Evolutionary conservation across 2,329 filamentous ascomycete species (phyloP).

Genomic region (Aspergillus ochraceoroseus): DNA sequence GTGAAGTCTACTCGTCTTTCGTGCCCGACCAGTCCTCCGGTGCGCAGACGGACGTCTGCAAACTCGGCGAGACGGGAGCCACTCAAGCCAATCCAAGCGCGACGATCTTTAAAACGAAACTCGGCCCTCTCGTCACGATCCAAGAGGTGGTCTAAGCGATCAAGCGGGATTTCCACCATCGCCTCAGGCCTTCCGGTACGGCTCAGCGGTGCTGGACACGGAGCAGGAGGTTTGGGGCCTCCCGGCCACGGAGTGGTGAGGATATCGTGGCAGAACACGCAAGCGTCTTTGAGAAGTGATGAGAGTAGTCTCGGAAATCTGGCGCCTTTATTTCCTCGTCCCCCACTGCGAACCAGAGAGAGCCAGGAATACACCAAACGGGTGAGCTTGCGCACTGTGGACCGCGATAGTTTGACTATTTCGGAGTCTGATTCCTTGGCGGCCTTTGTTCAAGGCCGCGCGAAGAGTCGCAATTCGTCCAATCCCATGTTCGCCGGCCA

Average conservation of each 20-base stretch:
- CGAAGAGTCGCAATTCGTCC: slow-evolving; percentile 37
- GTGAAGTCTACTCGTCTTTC: slow-evolving; percentile 29
- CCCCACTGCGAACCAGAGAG: slow-evolving; percentile 27
- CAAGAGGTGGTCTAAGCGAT: slow-evolving; percentile 36
- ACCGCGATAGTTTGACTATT: slow-evolving; percentile 29
- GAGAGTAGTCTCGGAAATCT: slow-evolving; percentile 36
- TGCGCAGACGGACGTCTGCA: slow-evolving; percentile 28
- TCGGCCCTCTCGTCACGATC: slow-evolving; percentile 36
- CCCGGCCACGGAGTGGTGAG: slow-evolving; percentile 34
- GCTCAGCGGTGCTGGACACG: slow-evolving; percentile 42
- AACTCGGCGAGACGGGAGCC: slow-evolving; percentile 34
- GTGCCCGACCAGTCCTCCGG: slow-evolving; percentile 27
- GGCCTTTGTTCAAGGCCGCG: slow-evolving; percentile 38
- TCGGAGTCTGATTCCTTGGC: slow-evolving; percentile 38
- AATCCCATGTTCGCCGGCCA: slow-evolving; percentile 39
- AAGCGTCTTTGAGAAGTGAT: slow-evolving; percentile 32
- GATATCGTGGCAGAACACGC: slow-evolving; percentile 39
- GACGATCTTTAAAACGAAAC: slow-evolving; percentile 35
- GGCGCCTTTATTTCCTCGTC: slow-evolving; percentile 36
- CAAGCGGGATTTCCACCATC: slow-evolving; percentile 37
- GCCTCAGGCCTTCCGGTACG: slow-evolving; percentile 38
- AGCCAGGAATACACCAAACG: slow-evolving; percentile 31
- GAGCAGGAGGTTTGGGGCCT: slow-evolving; percentile 38
- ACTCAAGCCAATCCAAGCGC: slow-evolving; percentile 34
- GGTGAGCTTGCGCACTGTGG: slow-evolving; percentile 30